A percentile compares a stretch with the other conserved stretches of the same genome.
phyloP scores from a whole-genome alignment of 2,329 filamentous ascomycete species.

The Gnomoniopsis smithogilvyi region DNA sequence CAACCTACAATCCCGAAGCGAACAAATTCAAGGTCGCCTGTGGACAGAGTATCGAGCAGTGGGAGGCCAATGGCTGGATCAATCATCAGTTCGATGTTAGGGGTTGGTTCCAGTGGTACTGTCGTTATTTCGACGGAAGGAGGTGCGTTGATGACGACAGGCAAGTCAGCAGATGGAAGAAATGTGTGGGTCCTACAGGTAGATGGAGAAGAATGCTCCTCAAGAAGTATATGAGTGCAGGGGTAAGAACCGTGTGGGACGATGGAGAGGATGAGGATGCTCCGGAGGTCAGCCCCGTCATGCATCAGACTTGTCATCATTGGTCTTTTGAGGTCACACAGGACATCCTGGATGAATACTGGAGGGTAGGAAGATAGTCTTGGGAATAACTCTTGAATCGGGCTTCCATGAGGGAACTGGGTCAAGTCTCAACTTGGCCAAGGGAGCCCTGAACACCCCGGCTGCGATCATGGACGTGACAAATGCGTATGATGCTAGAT shows the following conservation, averaged over 20 bases:
- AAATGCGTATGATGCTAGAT: too few species aligned
- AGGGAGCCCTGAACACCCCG: too few species aligned
- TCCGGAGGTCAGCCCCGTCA: slow-evolving; percentile 48
- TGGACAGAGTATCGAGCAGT: slow-evolving; percentile 52
- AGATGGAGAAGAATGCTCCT: slow-evolving; percentile 48
- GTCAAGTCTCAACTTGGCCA: too few species aligned
- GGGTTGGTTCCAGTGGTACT: slow-evolving; percentile 58
- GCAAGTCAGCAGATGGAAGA: slow-evolving; percentile 49
- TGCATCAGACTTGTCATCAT: slow-evolving; percentile 56
- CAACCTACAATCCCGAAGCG: slow-evolving; percentile 41
- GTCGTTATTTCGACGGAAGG: slow-evolving; percentile 47
- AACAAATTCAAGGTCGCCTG: slow-evolving; percentile 52
- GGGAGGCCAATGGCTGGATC: slow-evolving; percentile 55
- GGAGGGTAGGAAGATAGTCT: slow-evolving; percentile 29
- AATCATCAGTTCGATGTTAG: slow-evolving; percentile 48
- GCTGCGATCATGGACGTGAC: too few species aligned
- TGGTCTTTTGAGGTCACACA: slow-evolving; percentile 52
- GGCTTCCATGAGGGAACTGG: too few species aligned
- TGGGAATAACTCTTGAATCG: too few species aligned
- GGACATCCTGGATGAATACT: slow-evolving; percentile 45
- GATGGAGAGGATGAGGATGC: slow-evolving; percentile 41
- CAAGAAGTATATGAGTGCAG: slow-evolving; percentile 46
- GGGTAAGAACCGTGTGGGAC: slow-evolving; percentile 37
- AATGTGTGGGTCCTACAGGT: slow-evolving; percentile 49
- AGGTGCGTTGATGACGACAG: slow-evolving; percentile 49